phyloP scores from a whole-genome alignment of 192 early-diverging fungal genomes.

The Powellomyces hirtus region DNA sequence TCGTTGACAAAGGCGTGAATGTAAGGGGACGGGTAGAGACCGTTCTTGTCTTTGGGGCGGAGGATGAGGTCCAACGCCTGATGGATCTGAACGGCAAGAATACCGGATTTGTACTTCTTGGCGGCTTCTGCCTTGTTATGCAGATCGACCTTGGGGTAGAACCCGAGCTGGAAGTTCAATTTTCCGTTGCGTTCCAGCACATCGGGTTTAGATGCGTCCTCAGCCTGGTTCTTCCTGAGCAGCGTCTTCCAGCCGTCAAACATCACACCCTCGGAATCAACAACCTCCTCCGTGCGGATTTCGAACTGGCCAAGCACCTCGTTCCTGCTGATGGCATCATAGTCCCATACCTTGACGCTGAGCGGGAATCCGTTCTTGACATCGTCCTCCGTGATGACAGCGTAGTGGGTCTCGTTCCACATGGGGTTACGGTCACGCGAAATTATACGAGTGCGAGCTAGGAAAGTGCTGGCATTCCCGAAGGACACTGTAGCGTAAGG shows the following conservation, averaged over 20 bases:
- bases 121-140: conserved; percentile 4
- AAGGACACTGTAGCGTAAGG: conserved; percentile 27
- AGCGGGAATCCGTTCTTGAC: conserved; percentile 28
- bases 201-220: conserved; percentile 8
- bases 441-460: conserved; percentile 25
- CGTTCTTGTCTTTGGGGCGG: conserved; percentile 27
- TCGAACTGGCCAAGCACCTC: conserved; percentile 27
- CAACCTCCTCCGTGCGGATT: conserved; percentile 23
- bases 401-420: conserved; percentile 34
- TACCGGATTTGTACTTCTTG: conserved; percentile 17
- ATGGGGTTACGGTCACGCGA: conserved; percentile 23
- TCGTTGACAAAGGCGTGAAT: conserved; percentile 28
- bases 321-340: conserved; percentile 16
- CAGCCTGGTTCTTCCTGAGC: conserved; percentile 11
- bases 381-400: conserved; percentile 23
- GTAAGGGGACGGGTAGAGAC: conserved; percentile 29
- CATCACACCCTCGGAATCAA: conserved; percentile 18
- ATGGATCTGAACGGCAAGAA: conserved; percentile 27
- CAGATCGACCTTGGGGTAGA: conserved; percentile 22
- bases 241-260: conserved; percentile 31
- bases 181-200: conserved; percentile 20
- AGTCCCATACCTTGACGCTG: conserved; percentile 25
- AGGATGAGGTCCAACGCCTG: conserved; percentile 26
- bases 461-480: conserved; percentile 18
- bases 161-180: conserved; percentile 26